Evolutionary conservation across 352 stramenopile species (phyloP), one percentile per base, ranked within the genome.

Genomic region (Phytopythium vexans): DNA sequence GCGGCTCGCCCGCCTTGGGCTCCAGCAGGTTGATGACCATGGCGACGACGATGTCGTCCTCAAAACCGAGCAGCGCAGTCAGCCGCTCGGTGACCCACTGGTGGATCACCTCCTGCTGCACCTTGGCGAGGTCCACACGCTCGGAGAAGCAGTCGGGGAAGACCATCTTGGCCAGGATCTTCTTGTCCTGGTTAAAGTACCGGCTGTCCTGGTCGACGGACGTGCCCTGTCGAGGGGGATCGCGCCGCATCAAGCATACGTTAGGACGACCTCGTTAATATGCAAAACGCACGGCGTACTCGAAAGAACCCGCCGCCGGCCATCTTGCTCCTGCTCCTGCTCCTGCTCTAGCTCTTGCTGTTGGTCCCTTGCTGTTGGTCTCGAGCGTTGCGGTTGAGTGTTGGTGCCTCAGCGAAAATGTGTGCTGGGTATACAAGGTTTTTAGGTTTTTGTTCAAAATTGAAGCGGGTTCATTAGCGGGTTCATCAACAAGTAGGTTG

Each of bases 41-140:
- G 32, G 85, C 77, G 37, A 94, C 74, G 11, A 97, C 83, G 50
- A 97, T 96, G 54, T 97, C 90, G 64, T 97, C 90, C 53, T 97
- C 89, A 44, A 97, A 96, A 51, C 88, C 86, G 50, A 97, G 56
- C 31, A 97, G 60, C 54, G 92, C 58, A 43, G 88, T 96, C 40
- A 97, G 75, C 33, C 83, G 75, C 64, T 96, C 80, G 0, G 77
- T 70, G 41, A 97, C 75, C 90, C 90, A 97, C 66, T 95, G 77
- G 56, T 77, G 66, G 52, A 97, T 88, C 46, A 97, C 89, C 50
- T 95, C 83, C 47, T 85, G 77, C 69, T 97, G 94, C 50, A 97
- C 87, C 54, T 96, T 96, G 45, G 71, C 65, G 54, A 97, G 72
- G 56, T 97, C 77, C 52, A 94, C 82, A 51, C 76, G 77, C 56